Conservation (phyloP, 73 alveolate species). For the Tetrahymena thermophila region DNA sequence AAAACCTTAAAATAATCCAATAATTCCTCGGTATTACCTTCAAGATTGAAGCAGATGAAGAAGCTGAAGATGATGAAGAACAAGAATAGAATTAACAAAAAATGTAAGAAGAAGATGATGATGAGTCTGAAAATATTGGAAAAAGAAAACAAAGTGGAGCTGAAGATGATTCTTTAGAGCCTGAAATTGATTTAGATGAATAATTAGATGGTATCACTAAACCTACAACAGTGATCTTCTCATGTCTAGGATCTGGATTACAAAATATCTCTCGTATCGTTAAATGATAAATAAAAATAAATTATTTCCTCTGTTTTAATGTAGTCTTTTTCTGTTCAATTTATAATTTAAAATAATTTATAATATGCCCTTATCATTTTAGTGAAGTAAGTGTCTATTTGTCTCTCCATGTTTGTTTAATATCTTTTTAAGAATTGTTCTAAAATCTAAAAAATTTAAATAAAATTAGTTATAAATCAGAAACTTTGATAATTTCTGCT, state of each 20-base stretch:
- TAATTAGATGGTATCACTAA: constrained; percentile 28
- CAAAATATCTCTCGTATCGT: constrained; percentile 81
- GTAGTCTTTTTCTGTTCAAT: neutral
- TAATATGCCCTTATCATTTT: too few relatives aligned
- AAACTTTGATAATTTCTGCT: too few relatives aligned
- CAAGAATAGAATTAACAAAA: constrained; percentile 30
- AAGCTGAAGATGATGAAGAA: constrained; percentile 59
- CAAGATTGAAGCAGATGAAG: constrained; percentile 78
- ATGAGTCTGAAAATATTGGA: constrained; percentile 15
- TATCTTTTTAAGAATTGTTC: too few relatives aligned
- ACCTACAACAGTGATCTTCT: constrained; percentile 68
- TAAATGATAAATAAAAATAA: constrained; percentile 30
- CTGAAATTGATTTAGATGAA: constrained; percentile 8
- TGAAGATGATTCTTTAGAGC: constrained; percentile 40
- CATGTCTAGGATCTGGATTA: constrained; percentile 91
- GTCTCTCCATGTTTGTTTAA: too few relatives aligned
- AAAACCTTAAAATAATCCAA: constrained; percentile 63
- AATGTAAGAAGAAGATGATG: constrained; percentile 44
- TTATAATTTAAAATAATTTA: too few relatives aligned
- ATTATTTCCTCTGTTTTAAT: neutral
- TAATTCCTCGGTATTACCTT: constrained; percentile 70
- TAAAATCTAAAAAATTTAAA: too few relatives aligned
- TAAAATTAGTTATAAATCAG: too few relatives aligned
- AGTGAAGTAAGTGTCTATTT: too few relatives aligned
- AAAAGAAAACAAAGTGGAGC: constrained; percentile 19